Conservation (phyloP, 306 rosid genomes). For the Oxytropis ochrocephala region DNA sequence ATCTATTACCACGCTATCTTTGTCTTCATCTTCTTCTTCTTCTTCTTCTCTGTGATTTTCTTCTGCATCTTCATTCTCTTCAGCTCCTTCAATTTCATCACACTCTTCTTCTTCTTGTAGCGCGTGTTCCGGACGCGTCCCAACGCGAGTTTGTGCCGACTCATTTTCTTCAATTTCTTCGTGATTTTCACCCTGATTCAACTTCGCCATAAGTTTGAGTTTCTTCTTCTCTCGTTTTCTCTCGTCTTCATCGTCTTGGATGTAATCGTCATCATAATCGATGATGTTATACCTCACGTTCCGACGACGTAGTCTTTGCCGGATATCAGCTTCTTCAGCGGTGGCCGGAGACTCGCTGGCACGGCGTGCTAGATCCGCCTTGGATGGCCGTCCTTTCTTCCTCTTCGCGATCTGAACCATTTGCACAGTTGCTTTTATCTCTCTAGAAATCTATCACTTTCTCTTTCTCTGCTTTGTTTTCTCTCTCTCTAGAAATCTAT, state of each 20-base stretch:
- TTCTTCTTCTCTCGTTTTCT: constrained; percentile 75
- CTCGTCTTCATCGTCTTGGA: constrained; percentile 75
- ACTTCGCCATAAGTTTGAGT: constrained; percentile 80
- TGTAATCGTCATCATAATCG: constrained; percentile 64
- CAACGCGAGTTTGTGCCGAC: too few relatives aligned
- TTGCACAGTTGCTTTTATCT: background rate
- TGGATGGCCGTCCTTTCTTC: constrained; percentile 95
- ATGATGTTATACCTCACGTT: constrained; percentile 76
- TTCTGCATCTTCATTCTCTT: constrained; percentile 28
- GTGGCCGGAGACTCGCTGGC: constrained; percentile 34
- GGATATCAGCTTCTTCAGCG: constrained; percentile 34
- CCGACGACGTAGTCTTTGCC: constrained; percentile 82
- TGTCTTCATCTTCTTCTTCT: too few relatives aligned
- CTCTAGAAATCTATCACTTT: background rate
- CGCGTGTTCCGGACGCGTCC: constrained; percentile 15
- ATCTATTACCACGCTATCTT: constrained; percentile 18
- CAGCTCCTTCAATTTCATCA: constrained; percentile 32
- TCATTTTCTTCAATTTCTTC: constrained; percentile 28
- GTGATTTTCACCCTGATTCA: constrained; percentile 42
- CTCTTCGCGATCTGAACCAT: constrained; percentile 99
- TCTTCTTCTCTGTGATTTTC: too few relatives aligned
- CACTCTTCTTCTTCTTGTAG: constrained; percentile 33
- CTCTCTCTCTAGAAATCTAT: constrained; percentile 22
- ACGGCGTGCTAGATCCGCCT: constrained; percentile 95
- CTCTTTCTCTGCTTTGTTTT: constrained; percentile 9